Evolutionary conservation across 192 early-diverging fungal genomes (phyloP).

Genomic region (Backusella luteola): DNA sequence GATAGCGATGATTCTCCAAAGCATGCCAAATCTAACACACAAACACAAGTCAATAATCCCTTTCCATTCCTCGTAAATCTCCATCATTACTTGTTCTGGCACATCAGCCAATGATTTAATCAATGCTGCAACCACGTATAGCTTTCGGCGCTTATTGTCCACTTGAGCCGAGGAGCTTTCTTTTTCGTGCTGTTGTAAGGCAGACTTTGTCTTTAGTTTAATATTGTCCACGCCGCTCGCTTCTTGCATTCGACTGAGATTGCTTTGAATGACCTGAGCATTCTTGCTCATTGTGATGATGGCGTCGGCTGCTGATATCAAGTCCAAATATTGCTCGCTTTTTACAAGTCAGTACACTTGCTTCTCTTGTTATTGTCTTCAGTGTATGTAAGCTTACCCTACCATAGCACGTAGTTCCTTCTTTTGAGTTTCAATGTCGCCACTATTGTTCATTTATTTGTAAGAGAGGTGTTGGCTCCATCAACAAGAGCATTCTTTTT

Average conservation of each 20-base stretch:
- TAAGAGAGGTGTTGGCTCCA: not conserved
- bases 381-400: slow-evolving; percentile 53
- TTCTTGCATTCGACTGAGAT: slow-evolving; percentile 55
- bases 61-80: not conserved
- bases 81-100: slow-evolving; percentile 72
- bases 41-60: not conserved
- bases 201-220: slow-evolving; percentile 35
- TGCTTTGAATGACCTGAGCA: slow-evolving; percentile 49
- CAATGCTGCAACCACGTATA: slow-evolving; percentile 74
- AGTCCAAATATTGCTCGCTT: slow-evolving; percentile 83
- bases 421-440: slow-evolving; percentile 79
- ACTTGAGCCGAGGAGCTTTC: slow-evolving; percentile 5
- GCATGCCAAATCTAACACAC: slow-evolving; percentile 76
- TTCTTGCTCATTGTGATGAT: slow-evolving; percentile 70
- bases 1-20: slow-evolving; percentile 66
- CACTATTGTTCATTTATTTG: slow-evolving; percentile 34
- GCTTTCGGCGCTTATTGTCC: slow-evolving; percentile 45
- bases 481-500: not conserved
- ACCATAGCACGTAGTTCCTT: slow-evolving; percentile 83
- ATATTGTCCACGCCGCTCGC: slow-evolving; percentile 51
- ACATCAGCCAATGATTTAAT: slow-evolving; percentile 84
- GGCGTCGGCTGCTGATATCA: slow-evolving; percentile 81
- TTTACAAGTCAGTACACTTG: not conserved
- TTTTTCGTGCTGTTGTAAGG: not conserved
- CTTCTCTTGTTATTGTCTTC: not conserved